phyloP scores from a whole-genome alignment of 768 basidiomycete genomes.

The Crassisporium funariophilum region DNA sequence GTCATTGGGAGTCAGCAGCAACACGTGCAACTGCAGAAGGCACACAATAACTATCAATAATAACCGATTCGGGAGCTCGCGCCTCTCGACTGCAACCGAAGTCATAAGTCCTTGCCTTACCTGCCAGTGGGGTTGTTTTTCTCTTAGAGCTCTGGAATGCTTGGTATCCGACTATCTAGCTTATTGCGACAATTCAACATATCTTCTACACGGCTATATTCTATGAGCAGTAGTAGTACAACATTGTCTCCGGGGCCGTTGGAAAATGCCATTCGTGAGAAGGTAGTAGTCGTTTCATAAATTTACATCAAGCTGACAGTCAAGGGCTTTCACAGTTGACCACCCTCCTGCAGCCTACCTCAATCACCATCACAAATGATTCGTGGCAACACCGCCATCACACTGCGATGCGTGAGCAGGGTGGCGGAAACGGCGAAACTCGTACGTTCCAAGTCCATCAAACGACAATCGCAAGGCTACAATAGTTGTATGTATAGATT shows the following conservation, averaged over 20 bases:
- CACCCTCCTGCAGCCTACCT: constrained; percentile 58
- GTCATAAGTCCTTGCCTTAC: too few relatives aligned
- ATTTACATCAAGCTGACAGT: constrained; percentile 16
- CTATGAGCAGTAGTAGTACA: constrained; percentile 9
- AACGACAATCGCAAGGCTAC: constrained; percentile 28
- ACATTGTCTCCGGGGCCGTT: constrained; percentile 19
- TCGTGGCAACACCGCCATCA: constrained; percentile 88
- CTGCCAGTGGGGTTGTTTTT: too few relatives aligned
- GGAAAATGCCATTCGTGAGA: constrained; percentile 19
- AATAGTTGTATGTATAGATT: constrained; percentile 46
- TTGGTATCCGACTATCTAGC: too few relatives aligned
- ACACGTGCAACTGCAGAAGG: too few relatives aligned
- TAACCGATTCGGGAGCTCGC: too few relatives aligned
- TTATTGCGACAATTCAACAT: background rate
- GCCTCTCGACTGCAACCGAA: too few relatives aligned
- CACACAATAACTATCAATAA: too few relatives aligned
- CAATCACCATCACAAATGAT: constrained; percentile 74
- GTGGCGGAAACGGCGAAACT: constrained; percentile 73
- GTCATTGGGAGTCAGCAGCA: too few relatives aligned
- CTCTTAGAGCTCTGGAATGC: too few relatives aligned
- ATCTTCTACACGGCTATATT: constrained; percentile 10
- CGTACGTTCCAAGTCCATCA: constrained; percentile 52
- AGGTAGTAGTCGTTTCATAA: constrained; percentile 13
- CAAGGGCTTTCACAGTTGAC: constrained; percentile 51
- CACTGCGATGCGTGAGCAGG: constrained; percentile 73